Conservation (phyloP, 2,329 filamentous ascomycete genomes). For the Claviceps sp. region DNA sequence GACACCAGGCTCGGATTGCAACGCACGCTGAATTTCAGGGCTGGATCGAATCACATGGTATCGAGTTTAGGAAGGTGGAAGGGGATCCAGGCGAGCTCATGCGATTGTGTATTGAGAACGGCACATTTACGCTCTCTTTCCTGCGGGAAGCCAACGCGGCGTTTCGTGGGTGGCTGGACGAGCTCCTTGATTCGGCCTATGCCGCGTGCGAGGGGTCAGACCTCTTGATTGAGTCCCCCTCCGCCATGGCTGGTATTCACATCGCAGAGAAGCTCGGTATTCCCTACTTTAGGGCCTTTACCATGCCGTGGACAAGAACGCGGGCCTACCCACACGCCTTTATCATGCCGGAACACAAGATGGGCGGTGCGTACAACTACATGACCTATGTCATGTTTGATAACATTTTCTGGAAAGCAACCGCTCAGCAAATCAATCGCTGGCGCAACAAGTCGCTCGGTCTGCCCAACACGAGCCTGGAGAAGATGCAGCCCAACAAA, state of each 20-base stretch:
- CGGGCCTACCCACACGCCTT: slow-evolving; percentile 95
- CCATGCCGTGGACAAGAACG: slow-evolving; percentile 97
- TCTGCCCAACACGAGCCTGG: slow-evolving; percentile 66
- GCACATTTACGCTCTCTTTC: slow-evolving; percentile 91
- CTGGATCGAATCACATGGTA: slow-evolving; percentile 87
- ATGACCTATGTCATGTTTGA: slow-evolving; percentile 95
- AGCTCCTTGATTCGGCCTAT: slow-evolving; percentile 71
- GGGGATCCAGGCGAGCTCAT: slow-evolving; percentile 91
- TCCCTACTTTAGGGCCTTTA: slow-evolving; percentile 94
- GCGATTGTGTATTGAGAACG: slow-evolving; percentile 90
- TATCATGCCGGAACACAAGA: slow-evolving; percentile 80
- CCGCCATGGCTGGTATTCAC: slow-evolving; percentile 94
- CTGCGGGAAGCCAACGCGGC: slow-evolving; percentile 73
- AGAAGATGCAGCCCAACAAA: slow-evolving; percentile 91
- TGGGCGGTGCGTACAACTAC: slow-evolving; percentile 91
- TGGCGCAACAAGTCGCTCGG: slow-evolving; percentile 77
- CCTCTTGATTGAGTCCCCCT: slow-evolving; percentile 86
- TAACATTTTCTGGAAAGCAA: slow-evolving; percentile 91
- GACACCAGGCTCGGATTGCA: slow-evolving; percentile 75
- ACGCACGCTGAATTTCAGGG: slow-evolving; percentile 81
- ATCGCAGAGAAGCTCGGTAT: slow-evolving; percentile 88
- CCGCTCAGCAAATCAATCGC: slow-evolving; percentile 77
- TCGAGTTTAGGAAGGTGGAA: slow-evolving; percentile 78
- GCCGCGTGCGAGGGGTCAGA: slow-evolving; percentile 74
- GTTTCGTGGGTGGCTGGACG: slow-evolving; percentile 92